A percentile compares a stretch with the other conserved stretches of the same genome.
These are phyloP conservation scores for Iris pallida DNA, from an alignment of 116 monocot genomes.

Conservation along the genomic window DNA sequence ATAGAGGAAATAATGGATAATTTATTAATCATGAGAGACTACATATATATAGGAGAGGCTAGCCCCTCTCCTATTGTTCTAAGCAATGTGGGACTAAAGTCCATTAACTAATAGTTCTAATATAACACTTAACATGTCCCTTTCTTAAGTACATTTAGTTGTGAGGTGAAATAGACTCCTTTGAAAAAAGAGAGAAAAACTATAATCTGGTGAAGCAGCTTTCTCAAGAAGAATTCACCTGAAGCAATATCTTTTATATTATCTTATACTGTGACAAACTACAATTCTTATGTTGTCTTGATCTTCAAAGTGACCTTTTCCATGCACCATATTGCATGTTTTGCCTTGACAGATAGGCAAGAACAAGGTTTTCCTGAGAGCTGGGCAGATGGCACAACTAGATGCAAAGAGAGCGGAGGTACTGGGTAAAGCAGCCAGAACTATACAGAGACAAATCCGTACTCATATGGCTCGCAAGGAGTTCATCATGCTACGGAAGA, in stretches of 20 bases:
- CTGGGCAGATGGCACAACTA: conserved; percentile 91
- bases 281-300: neutral
- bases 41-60: too few relatives aligned
- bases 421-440: conserved; percentile 64
- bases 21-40: too few relatives aligned
- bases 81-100: too few relatives aligned
- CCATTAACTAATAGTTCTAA: too few relatives aligned
- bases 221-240: too few relatives aligned
- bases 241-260: neutral
- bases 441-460: conserved; percentile 63
- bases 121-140: too few relatives aligned
- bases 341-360: conserved; percentile 61
- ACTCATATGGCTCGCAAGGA: conserved; percentile 75
- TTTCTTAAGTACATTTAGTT: too few relatives aligned
- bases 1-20: too few relatives aligned
- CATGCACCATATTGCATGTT: neutral
- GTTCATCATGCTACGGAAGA: conserved; percentile 52
- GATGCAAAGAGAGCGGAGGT: conserved; percentile 86
- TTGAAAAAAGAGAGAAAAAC: too few relatives aligned
- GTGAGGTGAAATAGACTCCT: too few relatives aligned
- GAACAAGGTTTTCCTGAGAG: conserved; percentile 86
- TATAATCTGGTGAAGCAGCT: too few relatives aligned
- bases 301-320: neutral
- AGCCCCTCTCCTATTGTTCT: too few relatives aligned
- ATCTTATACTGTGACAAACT: neutral